phyloP scores from a whole-genome alignment of 768 basidiomycete species.

The Aureoboletus auriporus region DNA sequence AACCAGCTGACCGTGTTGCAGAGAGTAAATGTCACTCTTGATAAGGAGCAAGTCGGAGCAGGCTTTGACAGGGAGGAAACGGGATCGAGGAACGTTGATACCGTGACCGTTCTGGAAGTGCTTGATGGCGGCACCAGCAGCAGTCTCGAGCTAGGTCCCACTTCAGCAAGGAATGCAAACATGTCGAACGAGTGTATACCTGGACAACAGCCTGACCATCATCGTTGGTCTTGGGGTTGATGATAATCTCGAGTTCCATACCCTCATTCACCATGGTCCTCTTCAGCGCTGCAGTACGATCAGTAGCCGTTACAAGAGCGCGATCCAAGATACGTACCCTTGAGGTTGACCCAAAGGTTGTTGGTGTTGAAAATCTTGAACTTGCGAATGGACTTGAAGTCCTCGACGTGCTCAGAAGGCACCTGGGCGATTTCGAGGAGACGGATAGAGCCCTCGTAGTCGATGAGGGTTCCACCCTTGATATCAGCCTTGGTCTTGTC shows the following conservation, averaged over 20 bases:
- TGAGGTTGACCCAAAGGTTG: constrained; percentile 56
- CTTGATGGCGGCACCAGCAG: constrained; percentile 73
- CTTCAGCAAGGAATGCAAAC: neutral
- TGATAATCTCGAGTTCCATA: constrained; percentile 78
- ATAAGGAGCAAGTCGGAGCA: constrained; percentile 64
- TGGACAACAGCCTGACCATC: constrained; percentile 70
- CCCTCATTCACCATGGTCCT: constrained; percentile 63
- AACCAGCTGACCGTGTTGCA: constrained; percentile 65
- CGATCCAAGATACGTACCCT: constrained; percentile 27
- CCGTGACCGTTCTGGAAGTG: constrained; percentile 64
- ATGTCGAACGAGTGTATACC: constrained; percentile 23
- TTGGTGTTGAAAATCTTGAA: constrained; percentile 83
- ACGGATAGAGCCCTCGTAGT: constrained; percentile 63
- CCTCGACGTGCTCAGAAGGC: constrained; percentile 65
- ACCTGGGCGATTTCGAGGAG: constrained; percentile 79
- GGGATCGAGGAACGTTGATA: constrained; percentile 68
- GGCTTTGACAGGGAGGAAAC: constrained; percentile 65
- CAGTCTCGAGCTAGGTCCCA: constrained; percentile 57
- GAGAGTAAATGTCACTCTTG: constrained; percentile 66
- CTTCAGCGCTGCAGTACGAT: constrained; percentile 52
- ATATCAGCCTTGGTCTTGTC: constrained; percentile 83
- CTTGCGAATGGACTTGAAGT: constrained; percentile 71
- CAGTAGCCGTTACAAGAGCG: neutral
- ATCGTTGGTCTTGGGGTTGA: constrained; percentile 67
- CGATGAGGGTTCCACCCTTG: constrained; percentile 68